Conservation (phyloP, 768 basidiomycete species). For the Xerocomellus chrysenteron region DNA sequence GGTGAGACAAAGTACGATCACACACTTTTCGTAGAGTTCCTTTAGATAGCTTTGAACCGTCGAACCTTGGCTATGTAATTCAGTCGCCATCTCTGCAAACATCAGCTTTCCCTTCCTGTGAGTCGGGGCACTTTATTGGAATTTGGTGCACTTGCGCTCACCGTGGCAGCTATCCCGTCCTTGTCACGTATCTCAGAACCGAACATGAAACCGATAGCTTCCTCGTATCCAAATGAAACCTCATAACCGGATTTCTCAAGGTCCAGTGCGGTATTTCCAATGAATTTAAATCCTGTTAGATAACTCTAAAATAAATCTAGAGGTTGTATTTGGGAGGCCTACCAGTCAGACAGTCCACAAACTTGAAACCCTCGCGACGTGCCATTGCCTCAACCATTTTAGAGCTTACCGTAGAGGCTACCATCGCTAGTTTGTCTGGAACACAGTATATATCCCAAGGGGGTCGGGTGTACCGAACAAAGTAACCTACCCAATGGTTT, state of each 20-base stretch:
- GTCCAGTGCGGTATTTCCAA: slow-evolving; percentile 76
- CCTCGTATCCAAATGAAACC: slow-evolving; percentile 84
- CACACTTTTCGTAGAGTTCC: slow-evolving; percentile 60
- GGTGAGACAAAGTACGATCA: background rate
- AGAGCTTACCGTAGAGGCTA: slow-evolving; percentile 87
- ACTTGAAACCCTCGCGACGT: slow-evolving; percentile 71
- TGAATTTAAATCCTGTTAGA: slow-evolving; percentile 80
- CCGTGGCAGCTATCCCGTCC: slow-evolving; percentile 83
- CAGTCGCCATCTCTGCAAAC: slow-evolving; percentile 66
- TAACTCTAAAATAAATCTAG: background rate
- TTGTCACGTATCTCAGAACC: slow-evolving; percentile 79
- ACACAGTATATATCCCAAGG: slow-evolving; percentile 36
- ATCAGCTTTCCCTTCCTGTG: slow-evolving; percentile 42
- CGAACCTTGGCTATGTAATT: slow-evolving; percentile 49
- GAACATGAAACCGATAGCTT: slow-evolving; percentile 92
- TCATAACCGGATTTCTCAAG: slow-evolving; percentile 66
- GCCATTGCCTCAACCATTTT: slow-evolving; percentile 87
- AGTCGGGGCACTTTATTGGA: background rate
- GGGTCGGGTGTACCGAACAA: slow-evolving; percentile 35
- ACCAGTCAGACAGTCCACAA: slow-evolving; percentile 86
- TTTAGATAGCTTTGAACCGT: slow-evolving; percentile 58
- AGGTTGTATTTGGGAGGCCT: background rate
- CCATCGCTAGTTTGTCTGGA: slow-evolving; percentile 70
- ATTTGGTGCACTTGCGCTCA: slow-evolving; percentile 26
- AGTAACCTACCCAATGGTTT: slow-evolving; percentile 40